These are phyloP conservation scores for Datura wrightii DNA, from an alignment of 257 asterid species.

Conservation along the genomic window DNA sequence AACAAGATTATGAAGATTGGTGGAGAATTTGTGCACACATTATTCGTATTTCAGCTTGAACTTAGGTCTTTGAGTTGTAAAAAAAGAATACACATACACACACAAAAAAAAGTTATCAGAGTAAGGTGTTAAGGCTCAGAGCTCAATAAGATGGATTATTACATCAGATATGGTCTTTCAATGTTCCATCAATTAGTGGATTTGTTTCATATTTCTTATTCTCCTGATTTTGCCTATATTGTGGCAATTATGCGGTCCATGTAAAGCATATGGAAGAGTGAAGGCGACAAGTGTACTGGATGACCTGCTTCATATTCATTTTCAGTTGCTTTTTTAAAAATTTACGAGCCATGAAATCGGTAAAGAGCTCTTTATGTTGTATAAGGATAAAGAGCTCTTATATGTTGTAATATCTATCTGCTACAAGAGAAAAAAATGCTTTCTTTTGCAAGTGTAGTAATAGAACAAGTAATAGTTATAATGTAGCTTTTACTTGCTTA, in stretches of 20 bases:
- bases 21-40: background rate
- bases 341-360: background rate
- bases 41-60: background rate
- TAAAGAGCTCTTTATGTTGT: constrained; percentile 16
- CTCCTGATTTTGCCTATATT: background rate
- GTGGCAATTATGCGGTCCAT: background rate
- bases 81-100: too few species aligned
- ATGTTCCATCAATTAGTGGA: background rate
- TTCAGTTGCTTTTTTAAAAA: background rate
- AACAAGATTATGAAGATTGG: background rate
- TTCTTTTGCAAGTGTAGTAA: background rate
- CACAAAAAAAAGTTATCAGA: background rate
- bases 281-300: constrained; percentile 1
- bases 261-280: background rate
- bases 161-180: background rate
- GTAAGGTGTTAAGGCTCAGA: background rate
- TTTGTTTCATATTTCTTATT: background rate
- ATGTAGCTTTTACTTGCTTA: background rate
- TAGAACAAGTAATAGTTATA: background rate
- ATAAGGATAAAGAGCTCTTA: background rate
- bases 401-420: constrained; percentile 6
- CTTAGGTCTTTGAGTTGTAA: background rate
- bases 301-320: constrained; percentile 22
- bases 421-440: background rate
- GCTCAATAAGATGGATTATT: background rate